Base-by-base conservation (phyloP, 208 protist species). In the Lotmaria passim region DNA sequence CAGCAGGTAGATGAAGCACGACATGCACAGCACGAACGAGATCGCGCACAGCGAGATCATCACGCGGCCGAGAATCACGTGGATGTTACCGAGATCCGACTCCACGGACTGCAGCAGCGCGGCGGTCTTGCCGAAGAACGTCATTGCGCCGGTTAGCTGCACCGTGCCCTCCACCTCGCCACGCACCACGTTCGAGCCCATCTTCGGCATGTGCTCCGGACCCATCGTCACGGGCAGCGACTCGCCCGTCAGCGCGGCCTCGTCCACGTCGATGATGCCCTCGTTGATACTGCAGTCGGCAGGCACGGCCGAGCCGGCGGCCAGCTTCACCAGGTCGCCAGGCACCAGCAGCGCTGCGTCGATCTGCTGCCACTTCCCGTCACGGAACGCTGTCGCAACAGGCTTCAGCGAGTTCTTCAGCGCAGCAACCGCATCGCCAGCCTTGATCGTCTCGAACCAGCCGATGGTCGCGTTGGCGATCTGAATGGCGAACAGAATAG, bases 191-290 rank as follows among this genome's bases (percentile, higher is more conserved):
- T 82, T 95, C 23, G 94, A 97, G 7, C 96, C 97, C 79, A 97
- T 96, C 78, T 96, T 98, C 56, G 89, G 85, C 82, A 91, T 85
- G 52, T 97, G 87, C 52, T 90, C 95, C 33, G 69, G 33, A 47
- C 81, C 81, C 81, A 95, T 97, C 39, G 81, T 89, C 11, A 98
- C 96, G 23, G 98, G 98, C 7, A 98, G 83, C 3, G 96, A 98
- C 82, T 99, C 98, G 30, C 98, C 97, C 7, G 97, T 99, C 34
- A 98, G 78, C 15, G 94, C 87, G 4, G 94, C 82, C 82, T 99
- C 95, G 67, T 99, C 96, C 63, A 98, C 87, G 34, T 97, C 95
- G n/a, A 98, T 86, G 53, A 86, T 72, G 38, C 85, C 90, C 69
- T 89, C 86, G 67, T 91, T 94, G 56, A 95, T 90, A 23, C 75